phyloP scores from a whole-genome alignment of 192 early-diverging fungal genomes.

The Coemansia sp. region DNA sequence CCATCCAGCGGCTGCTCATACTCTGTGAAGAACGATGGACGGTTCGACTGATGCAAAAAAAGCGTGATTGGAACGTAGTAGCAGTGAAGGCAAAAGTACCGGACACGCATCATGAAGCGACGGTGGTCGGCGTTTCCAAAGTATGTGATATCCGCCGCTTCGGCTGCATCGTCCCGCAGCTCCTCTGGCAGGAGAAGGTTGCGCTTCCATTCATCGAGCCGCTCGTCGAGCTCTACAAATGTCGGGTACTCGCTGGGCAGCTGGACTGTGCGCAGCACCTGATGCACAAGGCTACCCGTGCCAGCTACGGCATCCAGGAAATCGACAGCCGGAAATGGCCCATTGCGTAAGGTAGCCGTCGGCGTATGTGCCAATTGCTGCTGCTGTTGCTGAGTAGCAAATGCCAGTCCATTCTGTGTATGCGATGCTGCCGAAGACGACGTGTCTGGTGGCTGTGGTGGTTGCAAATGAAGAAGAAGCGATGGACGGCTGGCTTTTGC shows the following conservation, averaged over 20 bases:
- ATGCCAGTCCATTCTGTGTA: not conserved
- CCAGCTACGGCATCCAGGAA: constrained; percentile 24
- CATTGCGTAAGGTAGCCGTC: constrained; percentile 6
- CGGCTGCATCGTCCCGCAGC: constrained; percentile 47
- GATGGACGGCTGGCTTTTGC: constrained; percentile 39
- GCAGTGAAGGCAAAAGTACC: constrained; percentile 55
- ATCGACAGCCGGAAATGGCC: constrained; percentile 46
- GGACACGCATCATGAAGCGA: constrained; percentile 57
- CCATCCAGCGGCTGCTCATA: constrained; percentile 49
- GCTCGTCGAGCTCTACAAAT: constrained; percentile 42
- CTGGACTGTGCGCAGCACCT: constrained; percentile 32
- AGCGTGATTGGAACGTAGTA: constrained; percentile 53
- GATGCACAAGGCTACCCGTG: constrained; percentile 30
- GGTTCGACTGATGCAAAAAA: constrained; percentile 52
- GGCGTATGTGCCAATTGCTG: not conserved
- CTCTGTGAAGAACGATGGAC: constrained; percentile 54
- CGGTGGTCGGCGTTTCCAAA: constrained; percentile 55
- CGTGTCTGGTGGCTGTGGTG: not conserved
- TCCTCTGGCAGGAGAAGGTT: constrained; percentile 47
- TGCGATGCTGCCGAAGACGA: not conserved
- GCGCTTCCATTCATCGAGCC: constrained; percentile 46
- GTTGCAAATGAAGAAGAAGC: constrained; percentile 2
- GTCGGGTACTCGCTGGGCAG: constrained; percentile 42
- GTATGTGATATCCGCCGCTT: constrained; percentile 44
- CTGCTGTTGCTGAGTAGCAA: not conserved